phyloP scores from a whole-genome alignment of 768 basidiomycete species.

The Termitomyces sp. region DNA sequence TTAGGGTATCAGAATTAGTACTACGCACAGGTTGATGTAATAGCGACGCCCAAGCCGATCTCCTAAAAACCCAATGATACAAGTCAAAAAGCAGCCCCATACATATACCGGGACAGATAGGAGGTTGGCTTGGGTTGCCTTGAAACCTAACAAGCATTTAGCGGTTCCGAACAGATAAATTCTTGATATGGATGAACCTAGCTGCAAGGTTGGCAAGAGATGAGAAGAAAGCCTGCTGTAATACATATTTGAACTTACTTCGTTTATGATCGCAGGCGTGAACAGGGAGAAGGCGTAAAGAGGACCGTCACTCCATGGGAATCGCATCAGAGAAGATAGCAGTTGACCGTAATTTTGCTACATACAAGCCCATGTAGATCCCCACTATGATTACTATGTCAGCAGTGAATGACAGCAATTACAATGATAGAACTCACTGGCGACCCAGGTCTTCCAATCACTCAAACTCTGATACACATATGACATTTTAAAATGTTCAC shows the following conservation, averaged over 20 bases:
- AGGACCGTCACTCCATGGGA: conserved; percentile 44
- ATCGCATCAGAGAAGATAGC: background rate
- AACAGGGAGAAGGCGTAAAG: conserved; percentile 52
- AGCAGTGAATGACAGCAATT: background rate
- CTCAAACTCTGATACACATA: conserved; percentile 58
- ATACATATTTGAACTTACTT: conserved; percentile 33
- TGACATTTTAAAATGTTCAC: conserved; percentile 48
- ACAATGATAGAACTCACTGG: conserved; percentile 39
- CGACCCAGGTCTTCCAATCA: conserved; percentile 75
- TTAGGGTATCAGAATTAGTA: background rate
- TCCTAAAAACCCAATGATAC: conserved; percentile 55
- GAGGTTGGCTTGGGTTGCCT: conserved; percentile 65
- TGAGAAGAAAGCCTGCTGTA: background rate
- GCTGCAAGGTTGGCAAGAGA: conserved; percentile 17
- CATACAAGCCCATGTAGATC: conserved; percentile 68
- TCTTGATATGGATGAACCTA: conserved; percentile 23
- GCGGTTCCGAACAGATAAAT: background rate
- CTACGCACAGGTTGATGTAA: conserved; percentile 59
- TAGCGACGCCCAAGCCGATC: conserved; percentile 57
- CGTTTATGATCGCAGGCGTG: conserved; percentile 50
- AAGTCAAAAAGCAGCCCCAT: conserved; percentile 68
- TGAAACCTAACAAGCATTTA: conserved; percentile 39
- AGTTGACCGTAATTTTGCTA: background rate
- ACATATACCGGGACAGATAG: conserved; percentile 76
- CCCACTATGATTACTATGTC: conserved; percentile 42